Conservation (phyloP, 306 rosid genomes). For the Bauhinia variegata region DNA sequence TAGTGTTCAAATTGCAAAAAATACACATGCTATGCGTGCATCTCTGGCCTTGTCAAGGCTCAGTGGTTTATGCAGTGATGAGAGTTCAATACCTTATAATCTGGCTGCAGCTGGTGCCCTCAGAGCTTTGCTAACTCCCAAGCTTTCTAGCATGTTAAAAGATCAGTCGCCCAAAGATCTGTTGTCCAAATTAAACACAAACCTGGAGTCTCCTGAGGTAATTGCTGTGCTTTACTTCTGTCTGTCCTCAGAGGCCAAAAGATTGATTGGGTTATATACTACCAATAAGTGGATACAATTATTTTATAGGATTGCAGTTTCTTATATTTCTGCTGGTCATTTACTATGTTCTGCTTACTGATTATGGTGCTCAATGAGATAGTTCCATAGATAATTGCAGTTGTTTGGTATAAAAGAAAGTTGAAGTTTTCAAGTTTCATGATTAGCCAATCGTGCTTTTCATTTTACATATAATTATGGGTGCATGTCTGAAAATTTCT, state of each 20-base stretch:
- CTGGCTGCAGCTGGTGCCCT: slow-evolving; percentile 73
- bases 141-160: slow-evolving; percentile 87
- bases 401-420: slow-evolving; percentile 4
- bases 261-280: slow-evolving; percentile 2
- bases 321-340: slow-evolving; percentile 7
- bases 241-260: not conserved
- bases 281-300: slow-evolving; percentile 13
- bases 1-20: slow-evolving; percentile 95
- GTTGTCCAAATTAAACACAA: slow-evolving; percentile 76
- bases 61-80: slow-evolving; percentile 82
- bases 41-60: slow-evolving; percentile 88
- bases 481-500: not conserved
- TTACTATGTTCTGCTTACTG: slow-evolving; percentile 2
- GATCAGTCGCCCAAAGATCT: slow-evolving; percentile 88
- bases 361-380: slow-evolving; percentile 24
- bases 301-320: slow-evolving; percentile 3
- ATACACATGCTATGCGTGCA: slow-evolving; percentile 82
- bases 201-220: slow-evolving; percentile 99
- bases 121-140: slow-evolving; percentile 86
- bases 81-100: slow-evolving; percentile 71
- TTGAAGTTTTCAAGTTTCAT: not conserved
- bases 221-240: not conserved
- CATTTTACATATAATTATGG: slow-evolving; percentile 13
- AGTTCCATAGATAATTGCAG: slow-evolving; percentile 7
- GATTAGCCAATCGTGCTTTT: not conserved